Base-by-base conservation (phyloP, 768 basidiomycete genomes). In the Pleurotus eryngii region DNA sequence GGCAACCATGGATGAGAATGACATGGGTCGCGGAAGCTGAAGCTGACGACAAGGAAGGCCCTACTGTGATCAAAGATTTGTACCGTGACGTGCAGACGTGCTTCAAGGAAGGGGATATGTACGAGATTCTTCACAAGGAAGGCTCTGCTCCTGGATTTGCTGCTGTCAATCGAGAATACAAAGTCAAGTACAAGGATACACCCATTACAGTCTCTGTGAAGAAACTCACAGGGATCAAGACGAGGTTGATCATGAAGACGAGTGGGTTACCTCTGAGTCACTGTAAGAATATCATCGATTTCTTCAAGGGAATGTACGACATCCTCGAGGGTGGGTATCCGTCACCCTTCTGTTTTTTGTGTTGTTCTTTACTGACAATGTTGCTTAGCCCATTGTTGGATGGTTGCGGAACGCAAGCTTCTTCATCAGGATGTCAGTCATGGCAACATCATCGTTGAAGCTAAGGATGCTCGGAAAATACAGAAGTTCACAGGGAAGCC, bases 221-320 rank as follows among this genome's bases (percentile, higher is more conserved):
- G 17, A 1, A 27, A 20, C 3, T 9, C 55, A 30, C 15, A 12
- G 18, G 43, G 46, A 46, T 46, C 15, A 57, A 57, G 15, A 48
- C 49, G 1, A 2, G 56, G 14, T 5, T 57, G 20, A 22, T 57
- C 18, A 47, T 57, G 46, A 30, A 17, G 5, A 48, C 27, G 0
- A 8, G 24, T 2, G 56, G 56, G 3, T 24, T 20, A 15, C 15
- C 56, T 15, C 15, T 57, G 15, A 35, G 6, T 17, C 3, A 27
- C 2, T 48, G 56, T n/a, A 7, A 1, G 8, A 57, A 18, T 0
- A 38, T 48, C 24, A 14, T 57, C 7, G 6, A 40, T 15, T 57
- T 57, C 37, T 38, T 57, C 3, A 57, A 49, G 2, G 56, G 46
- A 15, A 47, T 57, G 56, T 57, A 57, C 5, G 56, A 57, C 26